Evolutionary conservation across 768 basidiomycete genomes (phyloP), one percentile per base, ranked within the genome.

Genomic region (Podaxis sp.): DNA sequence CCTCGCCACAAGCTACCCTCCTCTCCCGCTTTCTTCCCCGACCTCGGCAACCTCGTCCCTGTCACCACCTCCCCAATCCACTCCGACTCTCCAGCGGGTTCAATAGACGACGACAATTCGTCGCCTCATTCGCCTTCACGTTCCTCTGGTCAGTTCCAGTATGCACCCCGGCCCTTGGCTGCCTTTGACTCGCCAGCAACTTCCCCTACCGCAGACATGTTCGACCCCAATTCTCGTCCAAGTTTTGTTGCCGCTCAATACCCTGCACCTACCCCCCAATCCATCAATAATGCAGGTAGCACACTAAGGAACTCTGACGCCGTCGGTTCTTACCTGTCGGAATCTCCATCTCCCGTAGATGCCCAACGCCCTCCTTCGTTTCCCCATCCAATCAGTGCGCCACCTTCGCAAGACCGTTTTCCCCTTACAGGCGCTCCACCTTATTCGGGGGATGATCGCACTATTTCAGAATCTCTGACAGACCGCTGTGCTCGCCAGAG

Each of bases 291-390:
- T 72, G 69, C 66, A 67, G 55, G 58, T 55, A 61, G 68, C 58
- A 60, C 64, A 56, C 65, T 75, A 68, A 72, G 71, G 66, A 64
- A 60, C 50, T 69, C 72, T 50, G 69, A 73, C 55, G 55, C 66
- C 41, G 65, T 57, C 56, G 58, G 60, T 43, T 59, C 73, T 46
- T 73, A 77, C 66, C 62, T 75, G 38, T 74, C 79, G 53, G 75
- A 77, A 57, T 80, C 82, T 12, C 80, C 81, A 47, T 80, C 82
- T 61, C 79, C 80, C 47, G 71, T 74, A 4, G 81, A 80, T 63
- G 65, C 72, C 61, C 78, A 75, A 65, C 69, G 72, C 19, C 66
- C 75, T 40, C 65, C 78, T 43, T 70, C 77, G 67, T 75, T 79
- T 70, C 75, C 77, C 55, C 75, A 75, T 56, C 72, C 78, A 37